Evolutionary conservation across 176 grass and related monocot genomes (phyloP), one percentile per base, ranked within the genome.

Genomic region (Avena insularis): DNA sequence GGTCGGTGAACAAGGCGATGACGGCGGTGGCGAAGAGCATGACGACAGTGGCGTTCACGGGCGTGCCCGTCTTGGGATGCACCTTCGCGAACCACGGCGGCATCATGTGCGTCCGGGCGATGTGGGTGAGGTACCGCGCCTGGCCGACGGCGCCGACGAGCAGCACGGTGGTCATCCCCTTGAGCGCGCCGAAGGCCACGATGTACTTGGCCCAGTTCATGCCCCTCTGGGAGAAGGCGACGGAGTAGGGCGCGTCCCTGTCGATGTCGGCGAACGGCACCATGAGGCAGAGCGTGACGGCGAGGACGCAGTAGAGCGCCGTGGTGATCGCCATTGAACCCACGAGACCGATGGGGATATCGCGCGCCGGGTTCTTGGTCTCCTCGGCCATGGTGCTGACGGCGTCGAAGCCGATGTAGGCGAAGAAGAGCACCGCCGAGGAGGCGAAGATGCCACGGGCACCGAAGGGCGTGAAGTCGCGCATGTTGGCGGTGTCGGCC

Each of bases 91-190:
- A 29, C 88, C 87, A 90, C 57, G 93, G 90, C 15, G 93, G 90
- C 71, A 88, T 85, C 90, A 95, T 90, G 83, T 90, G 88, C 15
- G 90, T 87, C 4, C 93, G 86, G 5, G 90, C 86, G 79, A 95
- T 95, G 88, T 92, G 90, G 31, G 90, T 92, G 3, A 95, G 88
- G 79, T 92, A 92, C 8, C 90, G 57, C 2, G 88, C 90, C 75
- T 95, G 93, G 12, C 88, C 93, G 35, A 95, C 90, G 68, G 90
- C 90, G 46, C 74, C 35, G 15, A 95, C 90, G 3, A 95, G 93
- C 23, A 95, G 88, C 58, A 95, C 93, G 40, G 93, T 92, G 72
- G 93, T 95, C 90, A 95, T 92, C 9, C 93, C 93, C 83, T 92
- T 92, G 86, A 95, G 93, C 16, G 86, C 90, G n/a, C 90, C 93